phyloP scores from a whole-genome alignment of 345 rosid species.

The Draba incana region DNA sequence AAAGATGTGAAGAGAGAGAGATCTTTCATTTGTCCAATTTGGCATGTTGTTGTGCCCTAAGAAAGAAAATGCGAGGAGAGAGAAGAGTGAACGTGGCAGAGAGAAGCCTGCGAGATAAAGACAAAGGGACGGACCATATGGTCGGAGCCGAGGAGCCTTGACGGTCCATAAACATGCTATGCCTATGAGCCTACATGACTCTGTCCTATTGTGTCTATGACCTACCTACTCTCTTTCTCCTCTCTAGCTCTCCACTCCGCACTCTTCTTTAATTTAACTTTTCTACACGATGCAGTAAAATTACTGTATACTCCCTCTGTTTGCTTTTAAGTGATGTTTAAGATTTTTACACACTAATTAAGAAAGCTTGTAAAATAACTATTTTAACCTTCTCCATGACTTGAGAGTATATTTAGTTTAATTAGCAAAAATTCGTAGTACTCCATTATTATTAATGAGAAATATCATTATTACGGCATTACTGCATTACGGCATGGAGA shows the following conservation, averaged over 20 bases:
- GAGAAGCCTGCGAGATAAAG: slow-evolving; percentile 44
- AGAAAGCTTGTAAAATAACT: too few species aligned
- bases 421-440: too few species aligned
- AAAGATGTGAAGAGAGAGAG: background rate
- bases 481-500: too few species aligned
- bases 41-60: slow-evolving; percentile 42
- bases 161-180: slow-evolving; percentile 48
- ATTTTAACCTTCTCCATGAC: too few species aligned
- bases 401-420: too few species aligned
- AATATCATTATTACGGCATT: too few species aligned
- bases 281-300: slow-evolving; percentile 35
- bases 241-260: slow-evolving; percentile 42
- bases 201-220: slow-evolving; percentile 17
- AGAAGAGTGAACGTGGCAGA: slow-evolving; percentile 39
- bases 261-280: slow-evolving; percentile 42
- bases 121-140: slow-evolving; percentile 47
- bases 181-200: slow-evolving; percentile 36
- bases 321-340: too few species aligned
- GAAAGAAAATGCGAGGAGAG: slow-evolving; percentile 32
- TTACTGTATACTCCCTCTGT: slow-evolving; percentile 33
- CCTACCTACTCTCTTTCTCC: slow-evolving; percentile 38
- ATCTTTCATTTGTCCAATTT: slow-evolving; percentile 15
- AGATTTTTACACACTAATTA: too few species aligned
- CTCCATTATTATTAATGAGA: too few species aligned
- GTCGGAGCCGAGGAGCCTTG: slow-evolving; percentile 47